phyloP scores from a whole-genome alignment of 1,284 basidiomycete species.

The Ganoderma lucidum region DNA sequence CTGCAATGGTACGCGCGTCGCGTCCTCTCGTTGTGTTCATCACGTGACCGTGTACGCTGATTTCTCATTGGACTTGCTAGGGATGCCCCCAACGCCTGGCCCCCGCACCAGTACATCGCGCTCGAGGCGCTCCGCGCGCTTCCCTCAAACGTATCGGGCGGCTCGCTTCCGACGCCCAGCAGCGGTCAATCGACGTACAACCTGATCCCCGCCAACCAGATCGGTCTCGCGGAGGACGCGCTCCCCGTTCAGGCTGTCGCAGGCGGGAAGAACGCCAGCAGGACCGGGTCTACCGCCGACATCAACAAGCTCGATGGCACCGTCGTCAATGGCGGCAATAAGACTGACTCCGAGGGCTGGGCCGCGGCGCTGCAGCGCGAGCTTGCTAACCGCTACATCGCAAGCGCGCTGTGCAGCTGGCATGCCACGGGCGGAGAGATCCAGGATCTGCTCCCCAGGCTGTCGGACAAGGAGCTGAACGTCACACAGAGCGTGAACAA shows the following conservation, averaged over 20 bases:
- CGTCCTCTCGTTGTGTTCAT: background rate
- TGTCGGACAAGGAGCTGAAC: constrained; percentile 78
- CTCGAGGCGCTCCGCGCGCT: constrained; percentile 80
- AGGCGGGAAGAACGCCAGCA: constrained; percentile 58
- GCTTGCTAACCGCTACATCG: constrained; percentile 84
- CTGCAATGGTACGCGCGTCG: constrained; percentile 73
- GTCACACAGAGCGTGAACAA: constrained; percentile 74
- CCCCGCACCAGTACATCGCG: constrained; percentile 86
- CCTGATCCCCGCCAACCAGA: constrained; percentile 78
- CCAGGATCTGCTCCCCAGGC: constrained; percentile 67
- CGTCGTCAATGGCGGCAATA: constrained; percentile 79
- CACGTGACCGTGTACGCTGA: constrained; percentile 13
- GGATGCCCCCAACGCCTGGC: constrained; percentile 85
- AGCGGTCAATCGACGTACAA: constrained; percentile 65
- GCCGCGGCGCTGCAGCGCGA: constrained; percentile 68
- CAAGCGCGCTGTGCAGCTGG: constrained; percentile 90
- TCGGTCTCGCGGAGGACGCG: constrained; percentile 70
- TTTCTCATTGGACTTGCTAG: constrained; percentile 41
- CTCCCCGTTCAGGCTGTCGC: constrained; percentile 74
- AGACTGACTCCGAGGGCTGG: constrained; percentile 73
- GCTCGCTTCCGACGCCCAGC: constrained; percentile 56
- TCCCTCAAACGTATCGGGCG: constrained; percentile 70
- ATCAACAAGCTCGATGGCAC: constrained; percentile 67
- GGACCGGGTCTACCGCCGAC: constrained; percentile 62
- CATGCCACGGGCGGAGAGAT: constrained; percentile 86